phyloP scores from a whole-genome alignment of 2,329 filamentous ascomycete genomes.

The Neofusicoccum sp. region DNA sequence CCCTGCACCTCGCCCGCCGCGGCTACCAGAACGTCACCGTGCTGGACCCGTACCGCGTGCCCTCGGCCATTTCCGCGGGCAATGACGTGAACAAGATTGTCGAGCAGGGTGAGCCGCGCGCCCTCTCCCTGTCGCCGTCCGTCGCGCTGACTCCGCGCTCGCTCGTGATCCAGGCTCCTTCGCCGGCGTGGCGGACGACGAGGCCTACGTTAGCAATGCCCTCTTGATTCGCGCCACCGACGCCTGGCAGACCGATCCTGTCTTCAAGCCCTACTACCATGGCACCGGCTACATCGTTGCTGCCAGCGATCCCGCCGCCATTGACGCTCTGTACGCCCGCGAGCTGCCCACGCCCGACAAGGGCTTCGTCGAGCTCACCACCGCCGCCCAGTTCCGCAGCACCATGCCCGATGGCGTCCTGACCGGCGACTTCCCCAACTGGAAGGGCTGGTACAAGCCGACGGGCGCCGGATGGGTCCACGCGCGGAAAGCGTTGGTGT shows the following conservation, averaged over 20 bases:
- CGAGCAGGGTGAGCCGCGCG: conserved; percentile 36
- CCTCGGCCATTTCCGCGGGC: conserved; percentile 49
- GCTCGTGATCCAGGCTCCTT: conserved; percentile 1
- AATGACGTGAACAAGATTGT: conserved; percentile 54
- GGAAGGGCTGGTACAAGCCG: conserved; percentile 51
- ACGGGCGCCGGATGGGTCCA: conserved; percentile 54
- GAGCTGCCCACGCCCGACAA: conserved; percentile 27
- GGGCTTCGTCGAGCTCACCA: conserved; percentile 36
- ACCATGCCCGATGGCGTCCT: conserved; percentile 55
- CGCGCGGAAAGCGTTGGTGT: conserved; percentile 49
- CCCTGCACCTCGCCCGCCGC: conserved; percentile 50
- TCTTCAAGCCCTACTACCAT: conserved; percentile 47
- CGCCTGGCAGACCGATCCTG: conserved; percentile 45
- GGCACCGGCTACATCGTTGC: conserved; percentile 49
- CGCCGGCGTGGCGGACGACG: conserved; percentile 3
- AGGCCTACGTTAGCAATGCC: conserved; percentile 3
- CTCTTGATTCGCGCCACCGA: conserved; percentile 29
- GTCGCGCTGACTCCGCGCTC: background rate
- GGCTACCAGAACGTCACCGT: conserved; percentile 51
- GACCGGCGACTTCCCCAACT: conserved; percentile 50
- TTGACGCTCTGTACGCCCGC: conserved; percentile 37
- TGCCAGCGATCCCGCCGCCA: conserved; percentile 40
- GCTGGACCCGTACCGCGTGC: conserved; percentile 47
- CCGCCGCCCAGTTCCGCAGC: conserved; percentile 46
- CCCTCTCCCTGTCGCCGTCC: background rate